Percentiles rank a stretch among this genome's conserved stretches.
Evolutionary conservation across 495 filamentous ascomycete genomes (phyloP).

Genomic region (Trichocladium antarcticum): DNA sequence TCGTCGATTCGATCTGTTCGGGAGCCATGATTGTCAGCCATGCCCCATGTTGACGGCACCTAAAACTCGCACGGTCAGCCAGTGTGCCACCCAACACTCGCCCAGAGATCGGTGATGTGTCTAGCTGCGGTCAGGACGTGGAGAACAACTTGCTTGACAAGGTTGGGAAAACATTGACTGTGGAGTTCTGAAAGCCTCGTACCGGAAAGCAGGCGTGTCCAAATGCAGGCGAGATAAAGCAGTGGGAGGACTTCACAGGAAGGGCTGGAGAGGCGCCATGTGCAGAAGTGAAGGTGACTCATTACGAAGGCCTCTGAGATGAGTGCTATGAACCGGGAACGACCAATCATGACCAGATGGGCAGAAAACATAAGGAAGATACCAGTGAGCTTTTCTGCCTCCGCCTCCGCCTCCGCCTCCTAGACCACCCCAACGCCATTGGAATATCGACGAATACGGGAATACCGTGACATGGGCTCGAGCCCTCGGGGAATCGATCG

Average conservation of each 20-base stretch:
- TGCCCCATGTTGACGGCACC: too few relatives aligned
- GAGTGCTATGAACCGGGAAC: slow-evolving; percentile 12
- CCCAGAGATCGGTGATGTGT: too few relatives aligned
- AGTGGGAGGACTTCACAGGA: not conserved
- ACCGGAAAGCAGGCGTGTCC: too few relatives aligned
- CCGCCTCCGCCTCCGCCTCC: slow-evolving; percentile 1
- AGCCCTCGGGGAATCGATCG: not conserved
- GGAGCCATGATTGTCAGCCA: too few relatives aligned
- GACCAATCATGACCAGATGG: slow-evolving; percentile 7
- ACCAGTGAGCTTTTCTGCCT: slow-evolving; percentile 16
- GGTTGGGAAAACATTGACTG: too few relatives aligned
- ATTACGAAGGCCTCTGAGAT: slow-evolving; percentile 9
- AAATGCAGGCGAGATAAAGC: too few relatives aligned
- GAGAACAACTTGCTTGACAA: too few relatives aligned
- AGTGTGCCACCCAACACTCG: too few relatives aligned
- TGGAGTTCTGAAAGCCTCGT: too few relatives aligned
- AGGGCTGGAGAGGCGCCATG: not conserved
- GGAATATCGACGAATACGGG: slow-evolving; percentile 6
- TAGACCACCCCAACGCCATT: slow-evolving; percentile 15
- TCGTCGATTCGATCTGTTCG: too few relatives aligned
- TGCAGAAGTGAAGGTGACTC: slow-evolving; percentile 10
- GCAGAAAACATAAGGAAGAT: slow-evolving; percentile 8
- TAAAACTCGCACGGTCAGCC: too few relatives aligned
- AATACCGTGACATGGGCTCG: not conserved
- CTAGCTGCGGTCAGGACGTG: too few relatives aligned